A percentile compares a stretch with the other conserved stretches of the same genome.
Evolutionary conservation across 441 rosid genomes (phyloP).

Genomic region (Brassica balearica): DNA sequence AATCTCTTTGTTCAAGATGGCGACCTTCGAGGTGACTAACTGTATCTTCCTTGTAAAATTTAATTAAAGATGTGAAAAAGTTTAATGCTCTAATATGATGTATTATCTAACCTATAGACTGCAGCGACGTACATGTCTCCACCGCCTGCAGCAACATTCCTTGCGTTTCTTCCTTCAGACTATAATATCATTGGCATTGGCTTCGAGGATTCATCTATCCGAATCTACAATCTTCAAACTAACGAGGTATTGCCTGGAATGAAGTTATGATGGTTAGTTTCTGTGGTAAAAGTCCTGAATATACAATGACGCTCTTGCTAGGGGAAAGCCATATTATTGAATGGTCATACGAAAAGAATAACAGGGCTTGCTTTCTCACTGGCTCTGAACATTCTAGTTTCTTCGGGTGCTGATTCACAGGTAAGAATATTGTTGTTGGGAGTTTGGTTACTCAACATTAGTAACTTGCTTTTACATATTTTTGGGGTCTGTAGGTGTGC

Average conservation of each 20-base stretch:
- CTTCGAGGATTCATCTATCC: conserved; percentile 24
- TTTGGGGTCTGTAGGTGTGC: conserved; percentile 8
- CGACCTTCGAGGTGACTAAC: conserved; percentile 24
- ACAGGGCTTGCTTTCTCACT: conserved; percentile 31
- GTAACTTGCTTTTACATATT: conserved; percentile 2
- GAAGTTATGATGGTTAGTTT: background rate
- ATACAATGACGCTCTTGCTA: conserved; percentile 4
- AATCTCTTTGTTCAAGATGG: conserved; percentile 22
- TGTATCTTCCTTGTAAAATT: background rate
- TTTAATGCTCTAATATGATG: too few species aligned
- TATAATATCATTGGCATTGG: conserved; percentile 22
- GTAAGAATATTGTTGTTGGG: conserved; percentile 4
- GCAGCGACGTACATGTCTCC: conserved; percentile 21
- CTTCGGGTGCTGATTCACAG: conserved; percentile 32
- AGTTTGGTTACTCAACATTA: background rate
- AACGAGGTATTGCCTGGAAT: conserved; percentile 4
- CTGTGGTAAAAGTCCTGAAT: background rate
- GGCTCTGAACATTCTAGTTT: conserved; percentile 16
- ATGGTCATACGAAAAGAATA: conserved; percentile 18
- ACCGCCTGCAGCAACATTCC: conserved; percentile 26
- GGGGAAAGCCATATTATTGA: conserved; percentile 19
- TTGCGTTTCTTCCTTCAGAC: conserved; percentile 22
- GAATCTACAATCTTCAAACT: conserved; percentile 19
- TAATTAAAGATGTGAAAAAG: too few species aligned
- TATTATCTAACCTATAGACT: background rate